A percentile compares a stretch with the other conserved stretches of the same genome.
phyloP scores from a whole-genome alignment of 2,329 filamentous ascomycete genomes.

The Fusarium scirpi region DNA sequence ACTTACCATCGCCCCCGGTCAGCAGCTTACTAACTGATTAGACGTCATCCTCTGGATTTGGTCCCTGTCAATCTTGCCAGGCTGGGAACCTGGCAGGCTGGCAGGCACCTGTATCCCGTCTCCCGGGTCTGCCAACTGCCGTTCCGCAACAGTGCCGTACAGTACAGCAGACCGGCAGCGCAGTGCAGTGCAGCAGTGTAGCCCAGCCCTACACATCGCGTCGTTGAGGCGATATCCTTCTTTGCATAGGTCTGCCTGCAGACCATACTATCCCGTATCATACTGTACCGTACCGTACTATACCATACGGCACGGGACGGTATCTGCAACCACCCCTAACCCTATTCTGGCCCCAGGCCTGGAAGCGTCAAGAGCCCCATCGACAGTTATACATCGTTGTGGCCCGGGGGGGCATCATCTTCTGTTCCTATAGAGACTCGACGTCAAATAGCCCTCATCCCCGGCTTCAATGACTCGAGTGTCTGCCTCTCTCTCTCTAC shows the following conservation, averaged over 20 bases:
- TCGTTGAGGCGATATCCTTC: neutral
- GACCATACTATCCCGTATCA: neutral
- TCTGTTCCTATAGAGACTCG: constrained; percentile 25
- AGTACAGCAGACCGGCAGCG: neutral
- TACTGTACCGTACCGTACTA: neutral
- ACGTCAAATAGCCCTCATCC: constrained; percentile 36
- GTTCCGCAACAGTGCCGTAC: constrained; percentile 5
- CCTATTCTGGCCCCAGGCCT: constrained; percentile 28
- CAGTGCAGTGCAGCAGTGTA: neutral
- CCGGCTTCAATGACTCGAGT: constrained; percentile 29
- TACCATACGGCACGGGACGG: constrained; percentile 5
- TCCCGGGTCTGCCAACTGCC: constrained; percentile 30
- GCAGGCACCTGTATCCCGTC: constrained; percentile 25
- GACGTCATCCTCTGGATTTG: constrained; percentile 32
- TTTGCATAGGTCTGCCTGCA: neutral
- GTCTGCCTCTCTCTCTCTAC: constrained; percentile 8
- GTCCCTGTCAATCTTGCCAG: constrained; percentile 37
- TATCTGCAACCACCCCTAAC: constrained; percentile 35
- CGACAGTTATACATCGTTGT: constrained; percentile 28
- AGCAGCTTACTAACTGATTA: constrained; percentile 45
- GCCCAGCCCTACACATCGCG: constrained; percentile 5
- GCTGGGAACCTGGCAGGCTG: constrained; percentile 28
- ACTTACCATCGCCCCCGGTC: constrained; percentile 23
- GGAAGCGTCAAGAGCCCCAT: constrained; percentile 32
- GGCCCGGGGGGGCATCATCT: constrained; percentile 33